A percentile compares a stretch with the other conserved stretches of the same genome.
phyloP scores from a whole-genome alignment of 2,329 filamentous ascomycete species.

The Geosmithia flava region DNA sequence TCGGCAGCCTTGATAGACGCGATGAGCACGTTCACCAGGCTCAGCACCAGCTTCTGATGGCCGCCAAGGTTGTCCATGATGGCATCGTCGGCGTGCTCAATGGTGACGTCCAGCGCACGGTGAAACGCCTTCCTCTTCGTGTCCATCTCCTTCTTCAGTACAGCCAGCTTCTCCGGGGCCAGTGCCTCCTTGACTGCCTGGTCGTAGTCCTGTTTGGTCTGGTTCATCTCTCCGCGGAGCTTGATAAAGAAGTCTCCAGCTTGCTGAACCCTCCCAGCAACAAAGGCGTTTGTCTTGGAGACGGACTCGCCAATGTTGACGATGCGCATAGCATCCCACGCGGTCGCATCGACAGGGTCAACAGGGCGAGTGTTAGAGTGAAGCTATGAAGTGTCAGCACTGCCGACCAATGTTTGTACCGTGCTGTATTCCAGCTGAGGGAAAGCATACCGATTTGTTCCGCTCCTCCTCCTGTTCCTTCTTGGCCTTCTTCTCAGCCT shows the following conservation, averaged over 20 bases:
- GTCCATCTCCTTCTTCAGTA: slow-evolving; percentile 26
- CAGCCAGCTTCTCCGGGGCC: slow-evolving; percentile 19
- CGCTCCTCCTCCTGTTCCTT: slow-evolving; percentile 26
- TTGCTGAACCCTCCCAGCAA: slow-evolving; percentile 35
- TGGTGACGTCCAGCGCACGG: slow-evolving; percentile 38
- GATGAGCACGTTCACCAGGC: slow-evolving; percentile 40
- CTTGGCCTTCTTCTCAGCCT: slow-evolving; percentile 31
- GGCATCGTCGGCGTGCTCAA: slow-evolving; percentile 39
- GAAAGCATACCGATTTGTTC: slow-evolving; percentile 19
- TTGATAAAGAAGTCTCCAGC: slow-evolving; percentile 37
- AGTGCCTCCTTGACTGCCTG: slow-evolving; percentile 29
- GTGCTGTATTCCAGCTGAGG: no score
- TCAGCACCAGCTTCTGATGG: slow-evolving; percentile 43
- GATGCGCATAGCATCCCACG: slow-evolving; percentile 40
- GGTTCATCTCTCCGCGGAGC: slow-evolving; percentile 33
- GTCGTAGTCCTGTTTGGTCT: slow-evolving; percentile 30
- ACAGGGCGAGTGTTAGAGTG: slow-evolving; percentile 29
- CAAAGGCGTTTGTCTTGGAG: slow-evolving; percentile 22
- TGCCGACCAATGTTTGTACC: neutral
- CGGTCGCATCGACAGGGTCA: slow-evolving; percentile 32
- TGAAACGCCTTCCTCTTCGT: slow-evolving; percentile 35
- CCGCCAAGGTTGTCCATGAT: slow-evolving; percentile 46
- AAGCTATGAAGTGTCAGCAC: slow-evolving; percentile 11
- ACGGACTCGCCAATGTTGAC: slow-evolving; percentile 31
- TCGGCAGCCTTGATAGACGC: slow-evolving; percentile 39